These are phyloP conservation scores for Psilocybe cyanescens DNA, from an alignment of 768 basidiomycete species.

Conservation along the genomic window DNA sequence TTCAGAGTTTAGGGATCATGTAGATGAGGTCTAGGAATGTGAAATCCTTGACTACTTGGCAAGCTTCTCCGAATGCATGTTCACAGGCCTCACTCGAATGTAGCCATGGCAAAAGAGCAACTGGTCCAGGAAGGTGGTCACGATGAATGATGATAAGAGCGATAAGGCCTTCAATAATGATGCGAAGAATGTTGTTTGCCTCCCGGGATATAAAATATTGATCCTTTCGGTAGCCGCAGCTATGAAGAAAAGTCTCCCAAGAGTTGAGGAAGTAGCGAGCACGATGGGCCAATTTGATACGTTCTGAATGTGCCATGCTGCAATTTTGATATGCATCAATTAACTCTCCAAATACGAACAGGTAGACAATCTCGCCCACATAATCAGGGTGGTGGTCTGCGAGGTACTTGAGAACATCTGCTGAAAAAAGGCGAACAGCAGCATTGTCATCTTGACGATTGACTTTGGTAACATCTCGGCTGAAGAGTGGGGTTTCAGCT, in stretches of 20 bases:
- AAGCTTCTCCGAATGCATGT: conserved; percentile 35
- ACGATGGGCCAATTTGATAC: conserved; percentile 35
- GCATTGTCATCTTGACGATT: conserved; percentile 50
- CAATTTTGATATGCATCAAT: conserved; percentile 41
- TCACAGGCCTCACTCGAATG: conserved; percentile 33
- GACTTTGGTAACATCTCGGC: conserved; percentile 35
- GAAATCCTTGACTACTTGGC: conserved; percentile 37
- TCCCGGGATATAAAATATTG: conserved; percentile 36
- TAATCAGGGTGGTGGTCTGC: conserved; percentile 23
- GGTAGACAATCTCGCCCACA: conserved; percentile 31
- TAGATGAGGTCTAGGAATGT: conserved; percentile 32
- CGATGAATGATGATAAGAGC: conserved; percentile 36
- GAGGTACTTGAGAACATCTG: conserved; percentile 23
- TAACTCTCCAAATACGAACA: conserved; percentile 42
- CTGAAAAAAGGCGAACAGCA: conserved; percentile 38
- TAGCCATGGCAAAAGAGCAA: conserved; percentile 36
- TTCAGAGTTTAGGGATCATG: conserved; percentile 29
- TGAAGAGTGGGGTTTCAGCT: conserved; percentile 22
- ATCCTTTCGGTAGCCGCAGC: conserved; percentile 20
- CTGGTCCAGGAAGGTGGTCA: conserved; percentile 25
- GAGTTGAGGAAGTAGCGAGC: conserved; percentile 29
- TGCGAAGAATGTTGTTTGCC: conserved; percentile 30
- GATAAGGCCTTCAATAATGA: conserved; percentile 35
- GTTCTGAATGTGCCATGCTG: conserved; percentile 22
- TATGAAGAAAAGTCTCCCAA: conserved; percentile 29